Evolutionary conservation across 106 monocot species (phyloP).

Genomic region (Allium sativum): DNA sequence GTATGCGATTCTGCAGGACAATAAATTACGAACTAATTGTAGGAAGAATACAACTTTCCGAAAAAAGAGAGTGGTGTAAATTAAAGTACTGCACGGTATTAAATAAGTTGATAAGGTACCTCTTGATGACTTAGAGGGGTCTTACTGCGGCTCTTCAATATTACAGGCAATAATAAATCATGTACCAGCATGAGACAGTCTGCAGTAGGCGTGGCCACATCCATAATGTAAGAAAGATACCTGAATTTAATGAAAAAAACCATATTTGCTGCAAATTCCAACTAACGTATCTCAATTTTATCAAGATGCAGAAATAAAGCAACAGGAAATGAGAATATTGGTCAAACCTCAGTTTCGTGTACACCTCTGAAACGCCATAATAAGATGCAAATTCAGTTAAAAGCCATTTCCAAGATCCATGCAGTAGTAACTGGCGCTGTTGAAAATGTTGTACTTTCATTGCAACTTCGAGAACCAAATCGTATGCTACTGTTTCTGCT

Average conservation of each 20-base stretch:
- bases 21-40: no score
- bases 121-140: constrained; percentile 89
- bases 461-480: constrained; percentile 85
- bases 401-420: constrained; percentile 95
- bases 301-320: not conserved
- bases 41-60: no score
- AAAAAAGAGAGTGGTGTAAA: no score
- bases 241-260: constrained; percentile 18
- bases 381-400: constrained; percentile 90
- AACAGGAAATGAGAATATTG: not conserved
- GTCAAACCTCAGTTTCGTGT: constrained; percentile 74
- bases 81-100: not conserved
- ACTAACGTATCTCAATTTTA: not conserved
- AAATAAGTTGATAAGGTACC: constrained; percentile 25
- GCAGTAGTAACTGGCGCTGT: constrained; percentile 75
- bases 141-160: constrained; percentile 56
- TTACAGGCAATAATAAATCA: constrained; percentile 68
- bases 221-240: constrained; percentile 97
- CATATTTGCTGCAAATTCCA: not conserved
- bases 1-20: constrained; percentile 70
- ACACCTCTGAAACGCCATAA: constrained; percentile 94
- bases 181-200: constrained; percentile 79
- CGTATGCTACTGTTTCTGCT: constrained; percentile 97
- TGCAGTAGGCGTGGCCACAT: constrained; percentile 93
- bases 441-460: constrained; percentile 89